Conservation (phyloP, 371 early-diverging fungal genomes). For the Choanephora cucurbitarum region DNA sequence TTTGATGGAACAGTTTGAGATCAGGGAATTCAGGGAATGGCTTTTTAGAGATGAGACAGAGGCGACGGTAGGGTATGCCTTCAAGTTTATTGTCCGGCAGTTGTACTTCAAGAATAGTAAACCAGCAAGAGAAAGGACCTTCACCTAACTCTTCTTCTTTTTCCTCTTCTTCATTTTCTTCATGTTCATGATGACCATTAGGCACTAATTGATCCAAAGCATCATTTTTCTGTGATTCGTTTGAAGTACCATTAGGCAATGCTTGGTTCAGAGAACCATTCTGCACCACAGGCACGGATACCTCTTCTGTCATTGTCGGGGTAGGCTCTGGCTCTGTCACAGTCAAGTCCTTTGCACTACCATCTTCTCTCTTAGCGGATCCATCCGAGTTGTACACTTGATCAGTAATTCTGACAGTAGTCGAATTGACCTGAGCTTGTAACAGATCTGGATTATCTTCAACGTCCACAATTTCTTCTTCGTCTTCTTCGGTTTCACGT, state of each 20-base stretch:
- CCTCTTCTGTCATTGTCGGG: no score
- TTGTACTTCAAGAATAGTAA: constrained; percentile 29
- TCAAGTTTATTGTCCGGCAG: constrained; percentile 25
- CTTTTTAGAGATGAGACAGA: constrained; percentile 53
- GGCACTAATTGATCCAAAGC: no score
- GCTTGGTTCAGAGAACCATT: no score
- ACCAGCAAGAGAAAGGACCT: constrained; percentile 37
- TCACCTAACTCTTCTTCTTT: constrained; percentile 18
- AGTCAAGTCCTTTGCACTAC: no score
- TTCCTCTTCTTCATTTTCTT: neutral
- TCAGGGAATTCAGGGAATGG: constrained; percentile 46
- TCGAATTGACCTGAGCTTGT: constrained; percentile 8
- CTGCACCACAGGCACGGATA: no score
- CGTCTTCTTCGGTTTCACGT: constrained; percentile 18
- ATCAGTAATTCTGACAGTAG: neutral
- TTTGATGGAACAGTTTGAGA: constrained; percentile 47
- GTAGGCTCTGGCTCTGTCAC: no score
- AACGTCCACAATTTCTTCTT: constrained; percentile 9
- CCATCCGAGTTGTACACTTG: no score
- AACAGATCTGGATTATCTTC: constrained; percentile 24
- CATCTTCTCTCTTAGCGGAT: neutral
- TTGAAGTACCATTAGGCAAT: no score
- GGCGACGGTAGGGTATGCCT: constrained; percentile 41
- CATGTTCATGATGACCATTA: no score
- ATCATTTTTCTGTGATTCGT: no score